These are phyloP conservation scores for Micractinium conductrix DNA, from an alignment of 139 green algal genomes.

Conservation along the genomic window DNA sequence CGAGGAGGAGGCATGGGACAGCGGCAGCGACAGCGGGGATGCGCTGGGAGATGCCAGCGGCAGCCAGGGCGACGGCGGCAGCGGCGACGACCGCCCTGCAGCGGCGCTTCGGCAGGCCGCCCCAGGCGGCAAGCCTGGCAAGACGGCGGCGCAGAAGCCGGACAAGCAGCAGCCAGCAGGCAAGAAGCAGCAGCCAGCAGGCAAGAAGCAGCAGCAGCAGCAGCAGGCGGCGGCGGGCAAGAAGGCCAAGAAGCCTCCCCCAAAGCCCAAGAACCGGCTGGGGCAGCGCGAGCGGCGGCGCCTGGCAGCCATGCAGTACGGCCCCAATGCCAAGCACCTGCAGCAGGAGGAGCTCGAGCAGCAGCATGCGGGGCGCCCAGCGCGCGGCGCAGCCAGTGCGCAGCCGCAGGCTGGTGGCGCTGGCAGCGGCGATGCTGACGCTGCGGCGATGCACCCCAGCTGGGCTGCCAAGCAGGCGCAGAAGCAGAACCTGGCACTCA, in stretches of 20 bases:
- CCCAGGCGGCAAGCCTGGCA: background rate
- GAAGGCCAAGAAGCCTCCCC: slow-evolving; percentile 40
- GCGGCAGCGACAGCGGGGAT: background rate
- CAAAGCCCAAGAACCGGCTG: slow-evolving; percentile 61
- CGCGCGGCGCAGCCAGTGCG: background rate
- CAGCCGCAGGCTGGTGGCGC: slow-evolving; percentile 5
- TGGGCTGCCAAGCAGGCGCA: slow-evolving; percentile 66
- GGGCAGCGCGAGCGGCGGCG: slow-evolving; percentile 59
- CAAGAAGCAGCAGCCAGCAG: slow-evolving; percentile 9
- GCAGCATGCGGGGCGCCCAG: slow-evolving; percentile 5
- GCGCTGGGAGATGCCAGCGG: background rate
- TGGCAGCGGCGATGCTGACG: background rate
- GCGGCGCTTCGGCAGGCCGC: background rate
- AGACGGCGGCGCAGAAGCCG: background rate
- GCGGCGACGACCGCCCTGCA: background rate
- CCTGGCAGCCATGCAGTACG: slow-evolving; percentile 57
- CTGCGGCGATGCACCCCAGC: slow-evolving; percentile 56
- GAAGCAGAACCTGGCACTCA: slow-evolving; percentile 26
- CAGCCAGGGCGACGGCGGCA: background rate
- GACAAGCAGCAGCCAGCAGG: background rate
- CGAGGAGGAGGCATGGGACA: background rate
- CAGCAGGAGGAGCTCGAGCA: slow-evolving; percentile 18
- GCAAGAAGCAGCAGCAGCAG: background rate
- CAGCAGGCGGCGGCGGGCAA: slow-evolving; percentile 26
- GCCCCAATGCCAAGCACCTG: slow-evolving; percentile 42